Evolutionary conservation across 1,139 yeast genomes (phyloP).

Genomic region (Blastobotrys proliferans): DNA sequence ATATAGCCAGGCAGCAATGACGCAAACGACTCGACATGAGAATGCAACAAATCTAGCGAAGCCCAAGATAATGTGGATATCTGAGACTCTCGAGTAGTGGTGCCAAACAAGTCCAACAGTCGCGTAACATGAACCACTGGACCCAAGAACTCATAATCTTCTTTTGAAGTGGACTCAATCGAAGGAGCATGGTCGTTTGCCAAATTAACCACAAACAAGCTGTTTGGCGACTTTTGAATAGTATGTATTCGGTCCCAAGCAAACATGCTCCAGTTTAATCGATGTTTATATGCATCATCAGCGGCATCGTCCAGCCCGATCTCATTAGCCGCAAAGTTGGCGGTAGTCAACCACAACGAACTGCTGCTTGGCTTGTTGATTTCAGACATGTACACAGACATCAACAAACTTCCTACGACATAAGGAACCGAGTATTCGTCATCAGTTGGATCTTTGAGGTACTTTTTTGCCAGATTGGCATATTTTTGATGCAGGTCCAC

Average conservation of each 20-base stretch:
- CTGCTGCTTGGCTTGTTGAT: conserved; percentile 15
- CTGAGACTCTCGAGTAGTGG: conserved; percentile 2
- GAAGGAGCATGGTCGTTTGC: neutral
- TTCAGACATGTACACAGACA: conserved; percentile 20
- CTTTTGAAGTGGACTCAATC: neutral
- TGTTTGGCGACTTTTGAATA: conserved; percentile 2
- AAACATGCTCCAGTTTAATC: conserved; percentile 20
- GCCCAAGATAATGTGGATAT: conserved; percentile 11
- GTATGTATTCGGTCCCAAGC: conserved; percentile 20
- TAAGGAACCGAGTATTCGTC: conserved; percentile 8
- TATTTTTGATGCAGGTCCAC: neutral
- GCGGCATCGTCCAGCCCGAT: neutral
- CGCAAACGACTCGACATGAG: conserved; percentile 14
- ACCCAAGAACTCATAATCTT: neutral
- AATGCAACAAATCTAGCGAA: conserved; percentile 11
- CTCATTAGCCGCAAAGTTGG: conserved; percentile 12
- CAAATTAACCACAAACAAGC: neutral
- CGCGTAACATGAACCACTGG: conserved; percentile 12
- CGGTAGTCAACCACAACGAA: conserved; percentile 20
- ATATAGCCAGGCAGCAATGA: conserved; percentile 11
- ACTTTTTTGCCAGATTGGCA: neutral
- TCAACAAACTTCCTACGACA: conserved; percentile 9
- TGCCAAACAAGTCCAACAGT: conserved; percentile 13
- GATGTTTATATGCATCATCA: neutral
- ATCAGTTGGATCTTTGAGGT: conserved; percentile 1